These are phyloP conservation scores for Scedosporium apiospermum DNA, from an alignment of 2,329 filamentous ascomycete genomes.

Conservation along the genomic window DNA sequence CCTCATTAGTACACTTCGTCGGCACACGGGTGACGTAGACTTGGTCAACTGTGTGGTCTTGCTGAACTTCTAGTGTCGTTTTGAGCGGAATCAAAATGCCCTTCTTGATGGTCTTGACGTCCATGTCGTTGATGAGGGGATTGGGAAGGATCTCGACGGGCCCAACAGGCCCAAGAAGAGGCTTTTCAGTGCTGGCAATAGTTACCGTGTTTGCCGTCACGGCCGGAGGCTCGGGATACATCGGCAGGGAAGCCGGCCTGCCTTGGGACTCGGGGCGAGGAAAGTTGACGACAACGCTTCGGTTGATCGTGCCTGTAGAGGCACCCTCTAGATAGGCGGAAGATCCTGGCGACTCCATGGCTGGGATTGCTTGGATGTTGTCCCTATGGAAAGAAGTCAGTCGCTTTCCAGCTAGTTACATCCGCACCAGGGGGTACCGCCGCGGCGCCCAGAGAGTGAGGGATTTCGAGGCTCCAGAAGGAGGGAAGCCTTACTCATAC, in stretches of 20 bases:
- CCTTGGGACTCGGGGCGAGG: not conserved
- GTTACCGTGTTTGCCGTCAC: not conserved
- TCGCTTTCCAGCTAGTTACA: too few relatives aligned
- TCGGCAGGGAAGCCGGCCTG: not conserved
- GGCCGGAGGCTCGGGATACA: not conserved
- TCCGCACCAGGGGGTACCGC: too few relatives aligned
- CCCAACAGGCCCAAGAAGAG: constrained; percentile 9
- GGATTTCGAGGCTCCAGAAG: too few relatives aligned
- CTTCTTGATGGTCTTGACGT: constrained; percentile 24
- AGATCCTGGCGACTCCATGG: too few relatives aligned
- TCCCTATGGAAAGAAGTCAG: too few relatives aligned
- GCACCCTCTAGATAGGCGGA: too few relatives aligned
- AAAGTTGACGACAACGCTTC: not conserved
- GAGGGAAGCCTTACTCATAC: too few relatives aligned
- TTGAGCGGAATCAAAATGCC: constrained; percentile 53
- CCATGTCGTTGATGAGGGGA: constrained; percentile 26
- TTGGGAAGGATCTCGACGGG: constrained; percentile 18
- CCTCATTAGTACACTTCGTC: constrained; percentile 59
- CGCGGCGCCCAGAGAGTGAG: too few relatives aligned
- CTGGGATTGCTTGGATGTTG: too few relatives aligned
- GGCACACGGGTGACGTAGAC: constrained; percentile 66
- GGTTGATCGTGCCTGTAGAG: too few relatives aligned
- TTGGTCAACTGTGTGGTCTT: constrained; percentile 47
- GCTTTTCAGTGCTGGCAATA: not conserved
- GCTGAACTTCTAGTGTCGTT: constrained; percentile 53